A percentile compares a stretch with the other conserved stretches of the same genome.
These are phyloP conservation scores for Physcomitrium patens DNA, from an alignment of 225 moss, liverwort and hornwort species.

Conservation along the genomic window DNA sequence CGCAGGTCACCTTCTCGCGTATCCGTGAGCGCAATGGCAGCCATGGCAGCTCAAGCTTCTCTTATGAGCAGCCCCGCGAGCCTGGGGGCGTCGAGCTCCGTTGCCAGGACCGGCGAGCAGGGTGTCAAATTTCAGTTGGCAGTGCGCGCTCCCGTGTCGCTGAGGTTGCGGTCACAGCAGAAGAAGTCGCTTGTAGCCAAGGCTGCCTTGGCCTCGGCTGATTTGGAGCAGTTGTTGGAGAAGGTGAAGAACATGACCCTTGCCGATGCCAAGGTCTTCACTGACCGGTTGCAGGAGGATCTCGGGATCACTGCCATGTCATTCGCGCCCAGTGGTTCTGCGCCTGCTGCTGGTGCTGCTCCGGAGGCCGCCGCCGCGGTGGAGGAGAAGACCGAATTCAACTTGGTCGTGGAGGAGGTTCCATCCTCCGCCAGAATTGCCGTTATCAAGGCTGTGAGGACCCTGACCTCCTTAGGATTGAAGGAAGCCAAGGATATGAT, in stretches of 20 bases:
- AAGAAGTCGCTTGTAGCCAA: conserved; percentile 27
- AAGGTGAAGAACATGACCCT: conserved; percentile 57
- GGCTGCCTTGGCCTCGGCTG: conserved; percentile 38
- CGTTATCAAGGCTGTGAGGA: conserved; percentile 84
- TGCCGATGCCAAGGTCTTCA: conserved; percentile 64
- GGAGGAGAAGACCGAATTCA: conserved; percentile 90
- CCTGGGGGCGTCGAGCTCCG: conserved; percentile 37
- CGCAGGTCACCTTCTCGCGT: not conserved
- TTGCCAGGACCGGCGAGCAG: conserved; percentile 31
- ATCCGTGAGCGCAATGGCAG: conserved; percentile 37
- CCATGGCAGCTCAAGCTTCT: conserved; percentile 54
- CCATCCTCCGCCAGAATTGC: conserved; percentile 63
- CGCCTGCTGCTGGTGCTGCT: conserved; percentile 37
- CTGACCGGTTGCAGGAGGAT: conserved; percentile 65
- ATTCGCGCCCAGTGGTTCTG: conserved; percentile 58
- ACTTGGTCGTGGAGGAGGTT: conserved; percentile 63
- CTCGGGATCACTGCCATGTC: conserved; percentile 69
- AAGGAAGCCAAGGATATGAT: conserved; percentile 96
- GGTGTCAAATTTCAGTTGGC: conserved; percentile 36
- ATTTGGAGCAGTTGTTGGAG: conserved; percentile 61
- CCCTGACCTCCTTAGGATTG: conserved; percentile 69
- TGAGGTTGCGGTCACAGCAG: conserved; percentile 7
- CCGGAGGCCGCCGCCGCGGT: conserved; percentile 58
- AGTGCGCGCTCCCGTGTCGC: not conserved
- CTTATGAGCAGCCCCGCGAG: conserved; percentile 32